phyloP scores from a whole-genome alignment of 2,329 filamentous ascomycete genomes.

The Cryphonectria japonica region DNA sequence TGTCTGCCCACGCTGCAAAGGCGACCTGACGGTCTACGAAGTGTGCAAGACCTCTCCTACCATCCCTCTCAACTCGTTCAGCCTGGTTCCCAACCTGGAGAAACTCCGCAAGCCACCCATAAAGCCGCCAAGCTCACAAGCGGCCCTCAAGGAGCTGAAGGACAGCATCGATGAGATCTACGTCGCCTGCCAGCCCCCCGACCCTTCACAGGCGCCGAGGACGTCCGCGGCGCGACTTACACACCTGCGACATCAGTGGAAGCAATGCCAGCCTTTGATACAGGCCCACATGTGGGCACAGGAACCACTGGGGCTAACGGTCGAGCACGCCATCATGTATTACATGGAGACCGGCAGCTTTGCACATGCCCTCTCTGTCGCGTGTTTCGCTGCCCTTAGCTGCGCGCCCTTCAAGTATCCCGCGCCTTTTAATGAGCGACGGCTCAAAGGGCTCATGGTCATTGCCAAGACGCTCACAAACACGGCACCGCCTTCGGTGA shows the following conservation, averaged over 20 bases:
- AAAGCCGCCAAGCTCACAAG: conserved; percentile 34
- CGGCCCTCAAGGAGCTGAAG: conserved; percentile 35
- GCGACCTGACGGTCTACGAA: conserved; percentile 59
- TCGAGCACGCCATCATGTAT: conserved; percentile 51
- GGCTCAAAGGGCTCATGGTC: conserved; percentile 55
- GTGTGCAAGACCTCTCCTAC: conserved; percentile 48
- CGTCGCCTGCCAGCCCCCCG: conserved; percentile 33
- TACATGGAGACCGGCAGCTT: conserved; percentile 49
- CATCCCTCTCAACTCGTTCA: conserved; percentile 49
- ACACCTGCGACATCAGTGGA: conserved; percentile 43
- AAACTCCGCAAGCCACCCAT: conserved; percentile 39
- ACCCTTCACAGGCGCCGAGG: conserved; percentile 25
- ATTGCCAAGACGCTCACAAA: conserved; percentile 57
- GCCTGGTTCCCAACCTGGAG: conserved; percentile 47
- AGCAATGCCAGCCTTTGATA: conserved; percentile 43
- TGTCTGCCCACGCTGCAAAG: conserved; percentile 51
- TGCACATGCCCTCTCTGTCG: conserved; percentile 48
- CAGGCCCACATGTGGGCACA: conserved; percentile 49
- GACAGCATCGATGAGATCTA: conserved; percentile 39
- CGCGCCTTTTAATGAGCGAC: conserved; percentile 53
- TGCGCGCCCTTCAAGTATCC: conserved; percentile 55
- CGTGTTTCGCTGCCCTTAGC: conserved; percentile 51
- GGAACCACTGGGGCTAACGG: conserved; percentile 51
- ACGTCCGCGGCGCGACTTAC: conserved; percentile 22
- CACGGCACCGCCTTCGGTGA: conserved; percentile 47